phyloP scores from a whole-genome alignment of 2,329 filamentous ascomycete species.

The Coniochaeta hoffmannii region DNA sequence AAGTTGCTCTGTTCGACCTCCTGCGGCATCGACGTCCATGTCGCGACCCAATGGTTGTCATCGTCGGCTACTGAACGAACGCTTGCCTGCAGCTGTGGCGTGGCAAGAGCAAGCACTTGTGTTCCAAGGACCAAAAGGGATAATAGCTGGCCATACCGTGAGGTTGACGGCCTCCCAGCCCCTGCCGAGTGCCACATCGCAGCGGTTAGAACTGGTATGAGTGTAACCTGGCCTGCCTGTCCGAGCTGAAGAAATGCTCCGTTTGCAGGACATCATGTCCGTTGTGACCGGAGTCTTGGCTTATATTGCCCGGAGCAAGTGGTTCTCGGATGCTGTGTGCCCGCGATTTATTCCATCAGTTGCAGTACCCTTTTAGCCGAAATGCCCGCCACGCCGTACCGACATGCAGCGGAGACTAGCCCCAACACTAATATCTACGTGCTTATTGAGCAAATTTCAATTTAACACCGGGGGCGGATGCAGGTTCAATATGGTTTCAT shows the following conservation, averaged over 20 bases:
- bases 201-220: no score
- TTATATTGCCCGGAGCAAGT: neutral
- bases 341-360: neutral
- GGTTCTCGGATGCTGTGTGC: neutral
- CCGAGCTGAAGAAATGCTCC: no score
- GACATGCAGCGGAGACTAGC: neutral
- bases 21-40: conserved; percentile 61
- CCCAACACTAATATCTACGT: no score
- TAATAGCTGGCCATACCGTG: no score
- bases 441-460: no score
- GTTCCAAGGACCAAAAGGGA: neutral
- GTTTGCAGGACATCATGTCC: neutral
- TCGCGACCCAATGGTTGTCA: conserved; percentile 52
- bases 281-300: neutral
- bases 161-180: neutral
- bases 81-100: neutral
- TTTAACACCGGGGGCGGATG: no score
- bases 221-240: no score
- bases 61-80: conserved; percentile 9
- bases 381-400: neutral
- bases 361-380: neutral
- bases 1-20: conserved; percentile 55
- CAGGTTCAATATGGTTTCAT: no score
- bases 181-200: neutral
- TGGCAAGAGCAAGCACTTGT: neutral